A percentile compares a stretch with the other conserved stretches of the same genome.
Conservation (phyloP, 2,329 filamentous ascomycete species). For the Cladosporium sp. region DNA sequence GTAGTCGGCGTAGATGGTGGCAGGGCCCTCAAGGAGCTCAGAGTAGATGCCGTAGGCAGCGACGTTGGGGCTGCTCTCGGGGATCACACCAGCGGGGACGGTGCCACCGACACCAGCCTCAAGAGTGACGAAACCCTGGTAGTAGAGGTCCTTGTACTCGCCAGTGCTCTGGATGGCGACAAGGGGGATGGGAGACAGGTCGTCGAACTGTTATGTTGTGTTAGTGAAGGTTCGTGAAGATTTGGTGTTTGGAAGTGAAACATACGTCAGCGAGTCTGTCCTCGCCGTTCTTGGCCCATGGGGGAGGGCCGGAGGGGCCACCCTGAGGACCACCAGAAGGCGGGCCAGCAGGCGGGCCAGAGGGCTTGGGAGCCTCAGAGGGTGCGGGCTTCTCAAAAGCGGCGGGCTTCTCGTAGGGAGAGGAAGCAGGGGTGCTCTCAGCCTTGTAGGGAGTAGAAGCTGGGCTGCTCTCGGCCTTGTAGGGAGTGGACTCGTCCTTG, state of each 20-base stretch:
- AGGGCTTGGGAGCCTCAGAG: background rate
- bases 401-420: background rate
- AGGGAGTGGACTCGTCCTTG: background rate
- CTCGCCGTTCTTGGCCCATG: background rate
- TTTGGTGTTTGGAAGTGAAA: background rate
- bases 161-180: background rate
- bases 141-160: background rate
- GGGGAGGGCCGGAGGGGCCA: background rate
- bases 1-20: background rate
- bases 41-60: background rate
- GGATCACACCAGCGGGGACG: background rate
- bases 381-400: background rate
- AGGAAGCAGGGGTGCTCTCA: background rate
- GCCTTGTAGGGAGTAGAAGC: background rate
- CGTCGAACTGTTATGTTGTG: background rate
- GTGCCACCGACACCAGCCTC: background rate
- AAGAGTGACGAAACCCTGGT: background rate
- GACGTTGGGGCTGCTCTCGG: background rate
- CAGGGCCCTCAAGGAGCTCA: background rate
- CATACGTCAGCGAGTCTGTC: background rate
- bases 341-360: background rate
- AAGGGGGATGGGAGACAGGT: background rate
- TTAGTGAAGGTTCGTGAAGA: background rate
- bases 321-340: background rate
- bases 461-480: background rate